phyloP scores from a whole-genome alignment of 345 rosid genomes.

The Camelina neglecta region DNA sequence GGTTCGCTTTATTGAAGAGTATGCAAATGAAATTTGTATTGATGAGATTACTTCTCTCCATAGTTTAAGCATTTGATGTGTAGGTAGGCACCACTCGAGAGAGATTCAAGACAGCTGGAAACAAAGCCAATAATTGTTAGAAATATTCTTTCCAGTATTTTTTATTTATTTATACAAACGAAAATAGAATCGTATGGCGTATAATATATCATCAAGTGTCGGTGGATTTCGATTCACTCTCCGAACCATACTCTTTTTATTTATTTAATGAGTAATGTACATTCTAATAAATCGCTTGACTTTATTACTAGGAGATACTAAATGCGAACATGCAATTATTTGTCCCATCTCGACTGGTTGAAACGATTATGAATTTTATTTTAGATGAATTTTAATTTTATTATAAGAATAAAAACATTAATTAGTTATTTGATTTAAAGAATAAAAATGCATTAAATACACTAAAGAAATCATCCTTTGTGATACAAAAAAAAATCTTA shows the following conservation, averaged over 20 bases:
- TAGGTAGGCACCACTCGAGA: conserved; percentile 12
- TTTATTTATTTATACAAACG: neutral
- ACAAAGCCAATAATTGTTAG: neutral
- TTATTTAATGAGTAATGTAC: neutral
- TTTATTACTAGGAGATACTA: neutral
- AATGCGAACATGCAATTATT: neutral
- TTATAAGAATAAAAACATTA: too few relatives aligned
- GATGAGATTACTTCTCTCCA: neutral
- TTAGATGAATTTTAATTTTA: too few relatives aligned
- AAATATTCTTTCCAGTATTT: neutral
- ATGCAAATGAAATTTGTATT: neutral
- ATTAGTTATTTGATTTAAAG: too few relatives aligned
- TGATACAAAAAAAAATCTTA: too few relatives aligned
- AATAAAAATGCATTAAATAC: too few relatives aligned
- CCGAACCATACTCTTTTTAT: conserved; percentile 11
- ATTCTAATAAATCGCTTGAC: neutral
- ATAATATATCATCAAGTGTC: conserved; percentile 31
- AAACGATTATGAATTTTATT: neutral
- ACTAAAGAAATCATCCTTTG: too few relatives aligned
- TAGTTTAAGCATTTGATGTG: conserved; percentile 8
- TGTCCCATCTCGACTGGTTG: neutral
- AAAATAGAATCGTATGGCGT: neutral
- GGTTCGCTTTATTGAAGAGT: too few relatives aligned
- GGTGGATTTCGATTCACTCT: conserved; percentile 34
- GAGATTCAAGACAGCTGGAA: conserved; percentile 41